Evolutionary conservation across 1,139 yeast species (phyloP).

Genomic region (Kurtzmaniella quercitrusa): DNA sequence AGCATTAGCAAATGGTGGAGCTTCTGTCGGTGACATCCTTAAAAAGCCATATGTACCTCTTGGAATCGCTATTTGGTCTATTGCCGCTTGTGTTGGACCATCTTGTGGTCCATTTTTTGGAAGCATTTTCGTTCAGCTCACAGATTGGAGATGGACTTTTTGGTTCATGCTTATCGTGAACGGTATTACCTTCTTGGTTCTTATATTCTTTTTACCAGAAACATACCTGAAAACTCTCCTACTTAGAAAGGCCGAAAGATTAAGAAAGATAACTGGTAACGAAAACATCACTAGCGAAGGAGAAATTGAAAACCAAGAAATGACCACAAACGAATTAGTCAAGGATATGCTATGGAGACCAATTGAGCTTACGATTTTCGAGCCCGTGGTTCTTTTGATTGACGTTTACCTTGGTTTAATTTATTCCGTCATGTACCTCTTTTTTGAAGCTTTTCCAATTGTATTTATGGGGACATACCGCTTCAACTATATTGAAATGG

Average conservation of each 20-base stretch:
- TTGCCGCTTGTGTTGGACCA: conserved; percentile 31
- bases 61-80: conserved; percentile 26
- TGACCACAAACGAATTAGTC: conserved; percentile 19
- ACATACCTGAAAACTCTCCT: conserved; percentile 44
- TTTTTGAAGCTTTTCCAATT: conserved; percentile 34
- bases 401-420: conserved; percentile 27
- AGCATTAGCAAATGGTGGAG: conserved; percentile 35
- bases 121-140: conserved; percentile 18
- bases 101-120: conserved; percentile 32
- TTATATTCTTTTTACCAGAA: conserved; percentile 45
- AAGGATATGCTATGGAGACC: conserved; percentile 27
- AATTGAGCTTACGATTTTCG: conserved; percentile 24
- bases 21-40: conserved; percentile 28
- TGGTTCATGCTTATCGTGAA: conserved; percentile 40
- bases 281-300: conserved; percentile 36
- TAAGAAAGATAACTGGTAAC: conserved; percentile 43
- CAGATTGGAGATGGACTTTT: conserved; percentile 43
- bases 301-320: conserved; percentile 32
- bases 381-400: conserved; percentile 30
- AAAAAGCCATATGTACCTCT: conserved; percentile 21
- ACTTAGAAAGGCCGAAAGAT: conserved; percentile 41
- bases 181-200: conserved; percentile 26
- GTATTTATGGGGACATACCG: conserved; percentile 19
- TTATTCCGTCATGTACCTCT: conserved; percentile 27
- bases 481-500: conserved; percentile 23